Base-by-base conservation (phyloP, 208 protist species). In the Acanthamoeba lenticulata region DNA sequence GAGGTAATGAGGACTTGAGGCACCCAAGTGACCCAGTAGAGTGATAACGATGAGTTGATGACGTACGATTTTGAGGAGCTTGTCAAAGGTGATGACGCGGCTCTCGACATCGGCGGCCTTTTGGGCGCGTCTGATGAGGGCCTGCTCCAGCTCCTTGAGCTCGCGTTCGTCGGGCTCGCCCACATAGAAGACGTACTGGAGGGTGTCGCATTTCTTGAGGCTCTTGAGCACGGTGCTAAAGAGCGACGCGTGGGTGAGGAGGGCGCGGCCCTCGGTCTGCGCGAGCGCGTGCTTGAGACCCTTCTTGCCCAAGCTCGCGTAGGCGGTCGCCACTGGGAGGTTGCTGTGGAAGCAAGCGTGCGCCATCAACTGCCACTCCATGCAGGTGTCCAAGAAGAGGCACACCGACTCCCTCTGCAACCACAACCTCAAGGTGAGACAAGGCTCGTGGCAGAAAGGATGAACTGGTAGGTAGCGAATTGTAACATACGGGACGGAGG, bases 271-370 rank as follows among this genome's bases (percentile, higher is more conserved):
- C 55, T 90, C 83, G 27, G 83, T 90, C 36, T 90, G 52, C 7
- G 45, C n/a, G 45, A 90, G 45, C 21, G 83, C 45, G 52, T 90
- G 83, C 1, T 29, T 29, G 15, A 90, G 83, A 29, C 36, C 83
- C 45, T 90, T 67, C 52, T 42, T 67, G 45, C 83, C 83, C 0
- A 90, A 49, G 24, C 52, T 90, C n/a, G 83, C 83, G 36, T 90
- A 90, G 21, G 36, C 32, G 4, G 83, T 90, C 3, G 55, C 83
- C 49, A 90, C 83, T 19, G 32, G 52, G 11, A 90, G 19, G 52
- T 67, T 90, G 52, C 19, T 42, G 83, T 67, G 17, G 83, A 90
- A 90, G 83, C 83, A 90, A 34, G 83, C 83, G 36, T 90, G 83
- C 11, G 83, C 83, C 45, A 67, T 67, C 15, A 90, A 24, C 52